These are phyloP conservation scores for Picea glauca DNA, from an alignment of 75 land plant species.

Conservation along the genomic window DNA sequence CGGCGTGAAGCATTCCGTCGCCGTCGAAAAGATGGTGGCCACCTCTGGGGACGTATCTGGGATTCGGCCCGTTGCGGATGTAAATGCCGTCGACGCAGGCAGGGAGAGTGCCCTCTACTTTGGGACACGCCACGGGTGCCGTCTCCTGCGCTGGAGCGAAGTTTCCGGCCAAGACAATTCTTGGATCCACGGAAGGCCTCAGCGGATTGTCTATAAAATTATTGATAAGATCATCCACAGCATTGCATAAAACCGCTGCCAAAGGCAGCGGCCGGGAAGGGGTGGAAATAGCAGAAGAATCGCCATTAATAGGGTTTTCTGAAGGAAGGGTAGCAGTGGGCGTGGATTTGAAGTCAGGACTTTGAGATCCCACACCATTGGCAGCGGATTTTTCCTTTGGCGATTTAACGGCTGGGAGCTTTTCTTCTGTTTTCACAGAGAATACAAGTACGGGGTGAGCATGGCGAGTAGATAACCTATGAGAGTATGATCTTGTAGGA, in stretches of 20 bases:
- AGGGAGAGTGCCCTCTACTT: constrained; percentile 57
- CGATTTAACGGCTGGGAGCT: too few relatives aligned
- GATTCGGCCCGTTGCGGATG: constrained; percentile 78
- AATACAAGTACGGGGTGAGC: too few relatives aligned
- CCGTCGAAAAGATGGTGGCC: constrained; percentile 83
- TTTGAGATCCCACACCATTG: too few relatives aligned
- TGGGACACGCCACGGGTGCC: constrained; percentile 26
- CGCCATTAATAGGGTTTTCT: too few relatives aligned
- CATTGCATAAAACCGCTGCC: constrained; percentile 24
- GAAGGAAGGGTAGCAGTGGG: too few relatives aligned
- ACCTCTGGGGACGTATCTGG: constrained; percentile 38
- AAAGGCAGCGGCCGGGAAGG: background rate
- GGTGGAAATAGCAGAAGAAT: too few relatives aligned
- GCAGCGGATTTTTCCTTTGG: too few relatives aligned
- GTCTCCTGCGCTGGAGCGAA: constrained; percentile 68
- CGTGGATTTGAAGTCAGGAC: too few relatives aligned
- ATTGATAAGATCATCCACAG: constrained; percentile 21
- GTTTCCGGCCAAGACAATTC: constrained; percentile 66
- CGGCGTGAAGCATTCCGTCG: constrained; percentile 80
- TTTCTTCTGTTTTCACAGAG: too few relatives aligned
- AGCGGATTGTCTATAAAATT: constrained; percentile 21
- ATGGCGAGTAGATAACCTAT: too few relatives aligned
- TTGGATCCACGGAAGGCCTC: constrained; percentile 52
- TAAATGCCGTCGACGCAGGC: constrained; percentile 47
- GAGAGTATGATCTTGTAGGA: too few relatives aligned